These are phyloP conservation scores for Arthrobotrys conoides DNA, from an alignment of 2,329 filamentous ascomycete genomes.

Conservation along the genomic window DNA sequence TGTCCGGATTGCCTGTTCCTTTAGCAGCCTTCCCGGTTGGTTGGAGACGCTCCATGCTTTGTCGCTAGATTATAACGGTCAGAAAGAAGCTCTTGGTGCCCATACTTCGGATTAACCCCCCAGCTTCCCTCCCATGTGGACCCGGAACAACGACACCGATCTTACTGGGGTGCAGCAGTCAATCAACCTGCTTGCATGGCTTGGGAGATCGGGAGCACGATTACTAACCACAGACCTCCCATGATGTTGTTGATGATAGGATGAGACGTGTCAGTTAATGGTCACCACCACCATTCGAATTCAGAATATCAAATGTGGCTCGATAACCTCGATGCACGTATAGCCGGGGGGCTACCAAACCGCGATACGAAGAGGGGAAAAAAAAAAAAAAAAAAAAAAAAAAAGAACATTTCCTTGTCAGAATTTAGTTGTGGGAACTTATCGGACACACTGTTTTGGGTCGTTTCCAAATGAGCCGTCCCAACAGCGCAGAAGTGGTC, in stretches of 20 bases:
- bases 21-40: conserved; percentile 50
- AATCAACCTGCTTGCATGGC: conserved; percentile 41
- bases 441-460: conserved; percentile 52
- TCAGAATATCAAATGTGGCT: conserved; percentile 43
- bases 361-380: conserved; percentile 35
- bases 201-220: conserved; percentile 55
- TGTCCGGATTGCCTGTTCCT: conserved; percentile 34
- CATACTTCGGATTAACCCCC: conserved; percentile 61
- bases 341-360: conserved; percentile 22
- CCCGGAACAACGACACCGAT: conserved; percentile 60
- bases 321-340: conserved; percentile 32
- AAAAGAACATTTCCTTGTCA: conserved; percentile 39
- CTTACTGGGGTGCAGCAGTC: conserved; percentile 58
- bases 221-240: conserved; percentile 55
- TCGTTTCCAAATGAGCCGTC: conserved; percentile 60
- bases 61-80: conserved; percentile 58
- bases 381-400: conserved; percentile 16
- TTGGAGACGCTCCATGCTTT: conserved; percentile 60
- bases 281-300: conserved; percentile 9
- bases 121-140: conserved; percentile 61
- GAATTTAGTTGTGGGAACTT: conserved; percentile 44
- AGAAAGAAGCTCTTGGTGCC: conserved; percentile 50
- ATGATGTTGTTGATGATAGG: conserved; percentile 31
- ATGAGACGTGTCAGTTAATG: conserved; percentile 29
- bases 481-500: conserved; percentile 41